Base-by-base conservation (phyloP, 441 rosid species). In the Macaranga tanarius region DNA sequence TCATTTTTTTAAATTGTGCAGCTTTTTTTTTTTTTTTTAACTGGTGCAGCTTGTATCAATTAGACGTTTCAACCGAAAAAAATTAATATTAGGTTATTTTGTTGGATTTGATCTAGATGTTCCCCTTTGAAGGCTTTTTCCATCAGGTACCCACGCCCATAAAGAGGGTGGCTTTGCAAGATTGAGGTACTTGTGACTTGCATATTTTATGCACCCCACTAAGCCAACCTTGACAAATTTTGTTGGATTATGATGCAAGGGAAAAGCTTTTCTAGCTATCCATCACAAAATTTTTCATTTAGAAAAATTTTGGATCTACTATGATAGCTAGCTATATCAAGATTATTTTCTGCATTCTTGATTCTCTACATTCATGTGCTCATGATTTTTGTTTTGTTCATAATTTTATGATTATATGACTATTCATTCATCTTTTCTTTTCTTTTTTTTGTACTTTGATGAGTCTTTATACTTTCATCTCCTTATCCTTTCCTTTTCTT, bases 141-240 rank as follows among this genome's bases (percentile, higher is more conserved):
- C 28, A 15, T 9, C 1, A 51, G 67, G 72, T 58, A 34, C 62
- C 70, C 62, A 25, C 52, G 15, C 15, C 34, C 65, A 60, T 59
- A 22, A 48, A 52, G 48, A 25, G 25, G 60, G 60, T 23, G 58
- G 25, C 45, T 19, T 31, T 15, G 65, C 34, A 75, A 50, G 62
- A 26, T 61, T 65, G 72, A n/a, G 69, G 61, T 58, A 61, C 54
- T 23, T 28, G 58, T 76, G 80, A 79, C 19, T 76, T 72, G 70
- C 64, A 50, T 34, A 73, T 25, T 26, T 72, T 62, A 25, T 82
- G 84, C 80, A 73, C 83, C 86, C 83, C 86, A 82, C 74, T 82
- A 16, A 15, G 16, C 47, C 77, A 75, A 77, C 83, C 85, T 40
- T 26, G 66, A 52, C 72, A 71, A 71, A n/a, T 61, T 68, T 79